Conservation (phyloP, 768 basidiomycete genomes). For the Royoungia palumana region DNA sequence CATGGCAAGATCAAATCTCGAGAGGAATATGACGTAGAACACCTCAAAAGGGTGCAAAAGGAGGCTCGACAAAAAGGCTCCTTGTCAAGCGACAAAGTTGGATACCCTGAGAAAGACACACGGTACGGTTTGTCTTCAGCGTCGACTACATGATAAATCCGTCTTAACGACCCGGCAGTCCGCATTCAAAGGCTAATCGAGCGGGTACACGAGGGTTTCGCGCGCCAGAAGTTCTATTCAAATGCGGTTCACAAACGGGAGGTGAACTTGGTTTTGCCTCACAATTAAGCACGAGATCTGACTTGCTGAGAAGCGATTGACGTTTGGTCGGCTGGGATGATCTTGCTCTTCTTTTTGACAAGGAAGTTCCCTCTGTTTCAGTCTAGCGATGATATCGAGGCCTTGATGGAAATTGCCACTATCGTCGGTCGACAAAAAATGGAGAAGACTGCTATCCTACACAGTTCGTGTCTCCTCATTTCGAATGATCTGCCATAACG, state of each 20-base stretch:
- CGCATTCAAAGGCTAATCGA: slow-evolving; percentile 87
- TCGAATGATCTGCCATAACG: slow-evolving; percentile 1
- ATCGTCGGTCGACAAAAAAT: slow-evolving; percentile 81
- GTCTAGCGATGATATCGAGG: slow-evolving; percentile 91
- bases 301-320: slow-evolving; percentile 70
- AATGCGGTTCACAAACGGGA: slow-evolving; percentile 90
- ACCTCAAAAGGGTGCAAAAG: slow-evolving; percentile 55
- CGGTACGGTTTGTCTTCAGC: slow-evolving; percentile 56
- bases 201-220: slow-evolving; percentile 97
- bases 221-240: slow-evolving; percentile 93
- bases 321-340: slow-evolving; percentile 93
- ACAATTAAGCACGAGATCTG: slow-evolving; percentile 3
- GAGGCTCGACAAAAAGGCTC: slow-evolving; percentile 55
- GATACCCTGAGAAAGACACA: slow-evolving; percentile 72
- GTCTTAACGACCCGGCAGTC: slow-evolving; percentile 40
- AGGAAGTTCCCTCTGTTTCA: slow-evolving; percentile 94
- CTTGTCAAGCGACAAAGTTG: slow-evolving; percentile 64
- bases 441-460: slow-evolving; percentile 82
- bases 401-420: slow-evolving; percentile 88
- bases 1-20: slow-evolving; percentile 59
- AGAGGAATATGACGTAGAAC: slow-evolving; percentile 44
- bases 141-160: neutral
- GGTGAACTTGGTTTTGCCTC: slow-evolving; percentile 48
- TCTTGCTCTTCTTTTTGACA: slow-evolving; percentile 87
- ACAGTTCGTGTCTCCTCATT: slow-evolving; percentile 56